A percentile compares a stretch with the other conserved stretches of the same genome.
phyloP scores from a whole-genome alignment of 345 rosid species.

The Eucalyptus tenuipes region DNA sequence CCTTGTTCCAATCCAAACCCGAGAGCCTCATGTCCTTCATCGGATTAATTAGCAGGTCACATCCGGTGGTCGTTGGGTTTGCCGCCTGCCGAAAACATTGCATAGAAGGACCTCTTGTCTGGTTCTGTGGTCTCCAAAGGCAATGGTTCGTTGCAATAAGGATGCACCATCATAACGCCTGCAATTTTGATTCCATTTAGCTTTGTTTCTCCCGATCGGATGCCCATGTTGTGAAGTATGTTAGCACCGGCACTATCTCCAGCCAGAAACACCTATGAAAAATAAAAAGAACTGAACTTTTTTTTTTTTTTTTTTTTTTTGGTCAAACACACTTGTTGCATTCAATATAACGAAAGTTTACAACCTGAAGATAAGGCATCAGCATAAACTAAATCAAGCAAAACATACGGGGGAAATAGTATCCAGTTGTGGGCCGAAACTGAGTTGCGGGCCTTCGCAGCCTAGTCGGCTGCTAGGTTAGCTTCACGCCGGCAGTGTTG shows the following conservation, averaged over 20 bases:
- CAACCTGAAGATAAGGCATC: no score
- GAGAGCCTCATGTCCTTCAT: neutral
- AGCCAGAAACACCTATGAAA: conserved; percentile 2
- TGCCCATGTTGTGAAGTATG: conserved; percentile 7
- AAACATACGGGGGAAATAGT: no score
- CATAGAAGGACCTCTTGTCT: neutral
- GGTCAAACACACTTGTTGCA: no score
- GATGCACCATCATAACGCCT: conserved; percentile 15
- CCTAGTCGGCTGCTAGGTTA: no score
- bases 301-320: no score
- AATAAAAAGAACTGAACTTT: neutral
- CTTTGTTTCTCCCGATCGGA: neutral
- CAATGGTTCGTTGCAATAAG: conserved; percentile 9
- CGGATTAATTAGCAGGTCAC: conserved; percentile 14
- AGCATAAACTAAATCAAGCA: no score
- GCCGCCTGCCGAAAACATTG: conserved; percentile 1
- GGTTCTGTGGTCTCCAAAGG: neutral
- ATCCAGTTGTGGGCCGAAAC: no score
- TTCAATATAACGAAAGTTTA: no score
- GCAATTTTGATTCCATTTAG: neutral
- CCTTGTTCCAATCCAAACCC: conserved; percentile 5
- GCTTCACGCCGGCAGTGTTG: no score
- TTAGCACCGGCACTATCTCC: conserved; percentile 32
- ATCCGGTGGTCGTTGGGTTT: conserved; percentile 5
- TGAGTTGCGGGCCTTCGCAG: no score